Evolutionary conservation across 1,139 yeast genomes (phyloP).

Genomic region (Candida frijolesensis): DNA sequence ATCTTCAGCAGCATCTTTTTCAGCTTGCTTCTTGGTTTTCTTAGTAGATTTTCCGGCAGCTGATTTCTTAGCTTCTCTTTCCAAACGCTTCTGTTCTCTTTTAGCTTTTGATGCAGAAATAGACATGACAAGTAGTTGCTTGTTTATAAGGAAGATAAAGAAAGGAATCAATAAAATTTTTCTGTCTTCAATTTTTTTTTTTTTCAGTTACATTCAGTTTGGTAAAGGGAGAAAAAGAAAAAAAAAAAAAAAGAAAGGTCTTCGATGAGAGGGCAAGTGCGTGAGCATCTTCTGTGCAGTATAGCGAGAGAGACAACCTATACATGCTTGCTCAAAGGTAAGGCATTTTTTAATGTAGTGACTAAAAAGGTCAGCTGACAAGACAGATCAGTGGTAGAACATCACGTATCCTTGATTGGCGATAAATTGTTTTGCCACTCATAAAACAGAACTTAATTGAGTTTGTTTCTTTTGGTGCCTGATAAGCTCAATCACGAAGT

Average conservation of each 20-base stretch:
- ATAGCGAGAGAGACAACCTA: background rate
- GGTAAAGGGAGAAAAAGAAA: background rate
- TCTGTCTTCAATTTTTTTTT: conserved; percentile 5
- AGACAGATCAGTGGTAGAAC: background rate
- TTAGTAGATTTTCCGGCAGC: conserved; percentile 76
- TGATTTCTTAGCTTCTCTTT: conserved; percentile 63
- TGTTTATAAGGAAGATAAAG: background rate
- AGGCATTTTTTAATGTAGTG: background rate
- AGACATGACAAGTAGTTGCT: conserved; percentile 32
- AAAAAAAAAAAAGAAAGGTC: background rate
- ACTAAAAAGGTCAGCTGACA: background rate
- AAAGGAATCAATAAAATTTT: conserved; percentile 6
- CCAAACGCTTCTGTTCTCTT: conserved; percentile 84
- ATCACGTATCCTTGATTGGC: background rate
- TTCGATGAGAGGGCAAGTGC: conserved; percentile 1
- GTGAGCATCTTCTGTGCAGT: conserved; percentile 5
- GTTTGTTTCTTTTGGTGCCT: background rate
- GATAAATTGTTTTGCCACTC: background rate
- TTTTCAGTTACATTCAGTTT: background rate
- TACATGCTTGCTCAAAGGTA: background rate
- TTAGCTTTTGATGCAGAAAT: conserved; percentile 93
- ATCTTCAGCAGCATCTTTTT: conserved; percentile 60
- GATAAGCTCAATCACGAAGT: background rate
- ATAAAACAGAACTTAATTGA: background rate
- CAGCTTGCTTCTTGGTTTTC: conserved; percentile 57